Conservation (phyloP, 345 rosid genomes). For the Eucalyptus polyanthemos region DNA sequence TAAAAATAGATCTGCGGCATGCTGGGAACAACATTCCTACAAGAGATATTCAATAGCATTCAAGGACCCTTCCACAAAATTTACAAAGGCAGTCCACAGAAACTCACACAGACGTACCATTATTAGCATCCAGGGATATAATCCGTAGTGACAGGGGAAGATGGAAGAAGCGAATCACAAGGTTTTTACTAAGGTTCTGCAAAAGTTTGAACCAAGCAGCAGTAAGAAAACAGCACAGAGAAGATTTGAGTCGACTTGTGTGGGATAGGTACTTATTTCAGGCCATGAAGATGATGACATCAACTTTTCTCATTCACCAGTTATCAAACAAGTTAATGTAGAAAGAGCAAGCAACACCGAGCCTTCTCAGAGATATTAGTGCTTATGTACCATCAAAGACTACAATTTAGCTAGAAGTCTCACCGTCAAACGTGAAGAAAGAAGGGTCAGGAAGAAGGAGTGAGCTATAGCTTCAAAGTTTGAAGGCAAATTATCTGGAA, state of each 20-base stretch:
- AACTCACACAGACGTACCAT: slow-evolving; percentile 29
- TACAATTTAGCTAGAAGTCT: neutral
- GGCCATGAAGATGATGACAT: neutral
- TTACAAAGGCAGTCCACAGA: neutral
- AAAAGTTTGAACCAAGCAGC: neutral
- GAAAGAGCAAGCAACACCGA: neutral
- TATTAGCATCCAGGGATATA: slow-evolving; percentile 34
- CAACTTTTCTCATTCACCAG: neutral
- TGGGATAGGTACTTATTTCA: neutral
- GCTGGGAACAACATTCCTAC: slow-evolving; percentile 50
- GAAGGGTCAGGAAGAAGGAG: slow-evolving; percentile 56
- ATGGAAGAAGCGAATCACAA: slow-evolving; percentile 69
- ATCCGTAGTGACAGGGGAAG: slow-evolving; percentile 65
- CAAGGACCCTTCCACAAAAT: neutral
- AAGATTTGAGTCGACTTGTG: neutral
- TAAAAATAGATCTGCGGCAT: slow-evolving; percentile 51
- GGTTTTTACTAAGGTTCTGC: slow-evolving; percentile 60
- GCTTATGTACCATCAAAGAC: neutral
- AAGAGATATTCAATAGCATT: neutral
- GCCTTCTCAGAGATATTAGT: neutral
- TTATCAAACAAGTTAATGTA: neutral
- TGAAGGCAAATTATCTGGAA: slow-evolving; percentile 71
- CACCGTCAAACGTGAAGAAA: slow-evolving; percentile 74
- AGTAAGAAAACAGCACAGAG: neutral
- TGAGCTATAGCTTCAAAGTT: slow-evolving; percentile 90